Percentiles rank a stretch among this genome's conserved stretches.
phyloP scores from a whole-genome alignment of 768 basidiomycete species.

The Naganishia vaughanmartiniae region DNA sequence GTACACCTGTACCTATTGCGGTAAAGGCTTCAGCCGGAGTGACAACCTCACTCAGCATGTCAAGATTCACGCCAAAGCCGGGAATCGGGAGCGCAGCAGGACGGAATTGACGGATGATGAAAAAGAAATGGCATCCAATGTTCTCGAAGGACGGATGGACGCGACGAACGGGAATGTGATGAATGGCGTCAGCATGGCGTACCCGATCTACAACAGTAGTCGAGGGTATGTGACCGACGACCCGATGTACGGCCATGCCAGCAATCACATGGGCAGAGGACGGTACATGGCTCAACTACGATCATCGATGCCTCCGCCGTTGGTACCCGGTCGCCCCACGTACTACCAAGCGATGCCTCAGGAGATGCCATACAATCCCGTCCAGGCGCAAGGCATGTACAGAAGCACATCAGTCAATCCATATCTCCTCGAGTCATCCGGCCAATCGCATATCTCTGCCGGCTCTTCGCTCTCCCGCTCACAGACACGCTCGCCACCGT shows the following conservation, averaged over 20 bases:
- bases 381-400: neutral
- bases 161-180: neutral
- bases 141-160: neutral
- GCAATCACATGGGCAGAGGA: neutral
- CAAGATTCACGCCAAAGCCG: slow-evolving; percentile 65
- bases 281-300: neutral
- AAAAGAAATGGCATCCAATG: neutral
- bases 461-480: slow-evolving; percentile 1
- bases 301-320: neutral
- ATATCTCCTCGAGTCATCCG: neutral
- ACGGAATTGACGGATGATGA: slow-evolving; percentile 3
- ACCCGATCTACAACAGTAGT: neutral
- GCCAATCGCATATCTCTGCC: neutral
- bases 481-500: neutral
- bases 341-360: neutral
- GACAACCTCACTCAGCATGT: slow-evolving; percentile 87
- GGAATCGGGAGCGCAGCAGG: neutral
- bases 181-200: neutral
- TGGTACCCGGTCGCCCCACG: neutral
- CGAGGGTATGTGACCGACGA: neutral
- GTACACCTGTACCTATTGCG: slow-evolving; percentile 69
- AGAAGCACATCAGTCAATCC: neutral
- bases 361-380: neutral
- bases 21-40: slow-evolving; percentile 79
- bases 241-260: neutral